Percentiles rank a stretch among this genome's conserved stretches.
Evolutionary conservation across 179 eudicot species (phyloP).

Genomic region (Silene noctiflora): DNA sequence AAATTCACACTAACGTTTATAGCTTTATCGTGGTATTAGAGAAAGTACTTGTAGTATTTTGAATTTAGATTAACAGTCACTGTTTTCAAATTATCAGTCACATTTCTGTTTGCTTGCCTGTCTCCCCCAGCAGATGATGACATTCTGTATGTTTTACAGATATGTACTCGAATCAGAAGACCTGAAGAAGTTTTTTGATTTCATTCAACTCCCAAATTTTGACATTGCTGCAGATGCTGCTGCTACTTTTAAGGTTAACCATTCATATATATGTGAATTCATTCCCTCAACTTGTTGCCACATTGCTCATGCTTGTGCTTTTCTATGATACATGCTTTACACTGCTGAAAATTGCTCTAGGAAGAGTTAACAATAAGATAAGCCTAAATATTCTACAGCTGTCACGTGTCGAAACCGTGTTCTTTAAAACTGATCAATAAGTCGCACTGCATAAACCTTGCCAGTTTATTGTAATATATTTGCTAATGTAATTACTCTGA

Average conservation of each 20-base stretch:
- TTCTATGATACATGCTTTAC: neutral
- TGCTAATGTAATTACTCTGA: neutral
- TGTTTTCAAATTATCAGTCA: neutral
- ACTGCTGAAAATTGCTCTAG: no score
- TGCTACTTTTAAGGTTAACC: constrained; percentile 86
- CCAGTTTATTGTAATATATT: neutral
- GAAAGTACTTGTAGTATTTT: no score
- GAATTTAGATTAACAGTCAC: neutral
- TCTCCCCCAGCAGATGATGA: neutral
- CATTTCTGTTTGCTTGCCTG: neutral
- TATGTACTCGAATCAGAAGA: constrained; percentile 84
- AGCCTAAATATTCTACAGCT: no score
- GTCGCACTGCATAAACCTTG: neutral
- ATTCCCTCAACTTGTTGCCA: neutral
- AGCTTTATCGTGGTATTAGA: neutral
- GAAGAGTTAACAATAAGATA: no score
- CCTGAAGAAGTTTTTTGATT: constrained; percentile 82
- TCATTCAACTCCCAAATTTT: constrained; percentile 71
- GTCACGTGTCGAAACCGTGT: no score
- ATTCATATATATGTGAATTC: constrained; percentile 4
- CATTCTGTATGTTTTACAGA: constrained; percentile 37
- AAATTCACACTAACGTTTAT: neutral
- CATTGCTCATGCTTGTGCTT: neutral
- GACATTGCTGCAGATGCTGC: constrained; percentile 85
- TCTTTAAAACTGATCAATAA: neutral